Conservation (phyloP, 1,284 basidiomycete species). For the Agroathelia rolfsii region DNA sequence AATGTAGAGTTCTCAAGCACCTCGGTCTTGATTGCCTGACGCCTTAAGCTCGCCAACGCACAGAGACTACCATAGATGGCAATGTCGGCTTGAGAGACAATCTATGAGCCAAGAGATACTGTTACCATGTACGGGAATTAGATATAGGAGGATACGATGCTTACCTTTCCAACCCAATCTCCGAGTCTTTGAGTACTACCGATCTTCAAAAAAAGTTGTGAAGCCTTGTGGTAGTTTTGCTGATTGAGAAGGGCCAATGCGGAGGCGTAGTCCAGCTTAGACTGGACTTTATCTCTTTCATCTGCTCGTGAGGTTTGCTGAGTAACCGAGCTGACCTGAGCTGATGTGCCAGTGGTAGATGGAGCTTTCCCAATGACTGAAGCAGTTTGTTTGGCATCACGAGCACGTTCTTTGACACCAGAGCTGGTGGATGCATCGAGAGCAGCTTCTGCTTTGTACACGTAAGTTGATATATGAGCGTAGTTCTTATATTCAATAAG, state of each 20-base stretch:
- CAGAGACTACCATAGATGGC: constrained; percentile 78
- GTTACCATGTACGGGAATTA: no score
- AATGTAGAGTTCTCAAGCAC: constrained; percentile 66
- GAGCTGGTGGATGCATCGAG: constrained; percentile 49
- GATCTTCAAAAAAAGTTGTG: constrained; percentile 56
- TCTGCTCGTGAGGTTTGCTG: constrained; percentile 31
- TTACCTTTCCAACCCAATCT: constrained; percentile 63
- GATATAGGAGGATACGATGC: constrained; percentile 7
- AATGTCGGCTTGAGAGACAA: constrained; percentile 70
- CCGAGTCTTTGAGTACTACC: constrained; percentile 55
- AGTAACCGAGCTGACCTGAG: constrained; percentile 23
- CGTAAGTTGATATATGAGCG: constrained; percentile 73
- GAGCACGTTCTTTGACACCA: constrained; percentile 10
- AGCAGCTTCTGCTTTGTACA: constrained; percentile 85
- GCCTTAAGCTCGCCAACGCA: constrained; percentile 65
- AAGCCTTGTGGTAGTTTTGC: constrained; percentile 68
- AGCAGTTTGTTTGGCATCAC: constrained; percentile 11
- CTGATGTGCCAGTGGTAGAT: constrained; percentile 15
- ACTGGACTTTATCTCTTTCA: constrained; percentile 59
- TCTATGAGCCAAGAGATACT: no score
- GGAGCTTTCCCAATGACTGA: no score
- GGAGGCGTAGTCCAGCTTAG: constrained; percentile 71
- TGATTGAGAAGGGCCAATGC: constrained; percentile 66
- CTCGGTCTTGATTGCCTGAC: constrained; percentile 57
- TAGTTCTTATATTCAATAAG: constrained; percentile 79